These are phyloP conservation scores for Ustilago vetiveriae DNA, from an alignment of 1,284 basidiomycete species.

Conservation along the genomic window DNA sequence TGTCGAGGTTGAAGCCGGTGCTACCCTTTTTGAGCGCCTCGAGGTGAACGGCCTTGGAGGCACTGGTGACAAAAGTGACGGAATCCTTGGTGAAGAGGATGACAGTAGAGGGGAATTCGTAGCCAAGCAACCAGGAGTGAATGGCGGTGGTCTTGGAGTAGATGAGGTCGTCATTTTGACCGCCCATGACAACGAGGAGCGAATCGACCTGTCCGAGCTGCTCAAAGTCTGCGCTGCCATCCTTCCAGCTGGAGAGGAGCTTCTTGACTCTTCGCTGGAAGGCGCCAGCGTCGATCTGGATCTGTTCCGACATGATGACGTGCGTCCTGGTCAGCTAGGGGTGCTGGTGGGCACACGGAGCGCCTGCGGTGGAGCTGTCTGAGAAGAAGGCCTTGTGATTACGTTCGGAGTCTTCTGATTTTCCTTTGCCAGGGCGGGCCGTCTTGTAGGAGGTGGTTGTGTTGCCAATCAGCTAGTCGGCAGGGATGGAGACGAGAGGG, in stretches of 20 bases:
- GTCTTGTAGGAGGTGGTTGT: no score
- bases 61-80: conserved; percentile 83
- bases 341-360: background rate
- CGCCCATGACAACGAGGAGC: conserved; percentile 50
- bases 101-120: conserved; percentile 94
- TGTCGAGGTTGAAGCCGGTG: conserved; percentile 61
- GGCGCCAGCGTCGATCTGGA: conserved; percentile 52
- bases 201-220: conserved; percentile 36
- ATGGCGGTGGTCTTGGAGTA: conserved; percentile 55
- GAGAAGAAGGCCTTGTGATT: no score
- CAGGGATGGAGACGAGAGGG: no score
- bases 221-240: conserved; percentile 34
- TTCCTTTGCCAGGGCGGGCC: no score
- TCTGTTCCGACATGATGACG: conserved; percentile 52
- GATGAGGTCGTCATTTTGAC: conserved; percentile 50
- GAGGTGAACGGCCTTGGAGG: conserved; percentile 74
- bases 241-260: conserved; percentile 49
- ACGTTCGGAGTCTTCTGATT: no score
- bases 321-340: background rate
- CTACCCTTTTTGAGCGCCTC: conserved; percentile 48
- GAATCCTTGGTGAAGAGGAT: conserved; percentile 79
- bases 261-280: conserved; percentile 47
- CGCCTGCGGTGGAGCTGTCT: no score
- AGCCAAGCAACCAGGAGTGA: conserved; percentile 87
- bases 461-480: no score